Conservation (phyloP, 2,329 filamentous ascomycete species). For the Diplodia mutila region DNA sequence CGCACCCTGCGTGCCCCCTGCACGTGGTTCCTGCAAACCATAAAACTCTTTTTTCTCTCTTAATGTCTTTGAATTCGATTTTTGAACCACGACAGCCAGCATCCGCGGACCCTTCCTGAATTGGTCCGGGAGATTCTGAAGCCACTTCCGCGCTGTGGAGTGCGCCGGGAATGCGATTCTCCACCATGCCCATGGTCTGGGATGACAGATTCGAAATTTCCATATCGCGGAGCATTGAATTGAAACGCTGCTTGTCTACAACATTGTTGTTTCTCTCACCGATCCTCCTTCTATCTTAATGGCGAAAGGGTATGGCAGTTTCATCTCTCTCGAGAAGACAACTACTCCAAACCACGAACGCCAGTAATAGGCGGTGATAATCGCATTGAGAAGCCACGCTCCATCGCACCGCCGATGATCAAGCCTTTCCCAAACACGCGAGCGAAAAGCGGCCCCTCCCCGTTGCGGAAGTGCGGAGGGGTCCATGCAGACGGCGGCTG, state of each 20-base stretch:
- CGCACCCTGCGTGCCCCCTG: not conserved
- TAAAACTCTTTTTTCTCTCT: not conserved
- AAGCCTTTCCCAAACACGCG: no score
- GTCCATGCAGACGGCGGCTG: no score
- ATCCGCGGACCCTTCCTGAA: not conserved
- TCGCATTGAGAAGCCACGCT: no score
- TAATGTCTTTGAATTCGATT: not conserved
- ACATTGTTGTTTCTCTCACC: not conserved
- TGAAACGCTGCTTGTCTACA: not conserved
- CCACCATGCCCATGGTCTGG: not conserved
- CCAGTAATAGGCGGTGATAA: no score
- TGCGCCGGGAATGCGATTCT: accelerated
- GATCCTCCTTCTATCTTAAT: not conserved
- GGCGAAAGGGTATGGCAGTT: not conserved
- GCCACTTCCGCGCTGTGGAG: not conserved
- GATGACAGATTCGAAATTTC: not conserved
- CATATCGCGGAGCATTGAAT: not conserved
- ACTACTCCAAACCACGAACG: no score
- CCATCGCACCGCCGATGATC: no score
- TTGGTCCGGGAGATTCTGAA: no score
- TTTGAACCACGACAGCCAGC: not conserved
- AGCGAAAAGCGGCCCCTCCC: no score
- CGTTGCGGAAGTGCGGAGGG: no score
- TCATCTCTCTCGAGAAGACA: not conserved
- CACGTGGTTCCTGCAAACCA: no score